phyloP scores from a whole-genome alignment of 352 stramenopile genomes.

The Pythium apleroticum region DNA sequence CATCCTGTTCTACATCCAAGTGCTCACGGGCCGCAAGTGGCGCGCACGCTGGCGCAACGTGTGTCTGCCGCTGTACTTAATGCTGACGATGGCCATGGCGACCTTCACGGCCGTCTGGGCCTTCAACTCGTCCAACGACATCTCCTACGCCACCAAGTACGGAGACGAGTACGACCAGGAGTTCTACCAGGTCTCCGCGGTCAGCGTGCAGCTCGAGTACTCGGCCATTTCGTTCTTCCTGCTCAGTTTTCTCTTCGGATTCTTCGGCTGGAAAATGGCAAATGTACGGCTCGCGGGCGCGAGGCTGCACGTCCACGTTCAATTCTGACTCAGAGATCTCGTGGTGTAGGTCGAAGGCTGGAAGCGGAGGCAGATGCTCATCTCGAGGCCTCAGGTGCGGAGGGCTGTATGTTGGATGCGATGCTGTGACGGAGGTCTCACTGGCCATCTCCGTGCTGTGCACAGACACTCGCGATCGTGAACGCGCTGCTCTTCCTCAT shows the following conservation, averaged over 20 bases:
- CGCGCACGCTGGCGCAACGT: slow-evolving; percentile 69
- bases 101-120: slow-evolving; percentile 87
- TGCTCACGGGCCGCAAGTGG: slow-evolving; percentile 79
- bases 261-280: slow-evolving; percentile 87
- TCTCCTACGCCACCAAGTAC: slow-evolving; percentile 58
- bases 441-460: slow-evolving; percentile 4
- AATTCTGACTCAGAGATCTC: no score
- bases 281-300: slow-evolving; percentile 27
- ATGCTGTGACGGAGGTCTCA: slow-evolving; percentile 3
- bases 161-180: slow-evolving; percentile 85
- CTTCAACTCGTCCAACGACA: slow-evolving; percentile 84
- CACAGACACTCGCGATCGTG: slow-evolving; percentile 72
- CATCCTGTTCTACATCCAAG: slow-evolving; percentile 88
- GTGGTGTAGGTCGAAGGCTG: slow-evolving; percentile 61
- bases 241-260: slow-evolving; percentile 76
- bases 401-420: not conserved
- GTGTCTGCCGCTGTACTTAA: slow-evolving; percentile 81
- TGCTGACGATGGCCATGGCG: slow-evolving; percentile 79
- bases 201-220: slow-evolving; percentile 82
- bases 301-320: no score
- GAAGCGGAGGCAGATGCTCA: slow-evolving; percentile 68
- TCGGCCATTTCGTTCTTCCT: slow-evolving; percentile 80
- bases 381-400: slow-evolving; percentile 71
- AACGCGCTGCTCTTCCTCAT: slow-evolving; percentile 81
- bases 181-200: slow-evolving; percentile 75